phyloP scores from a whole-genome alignment of 441 rosid genomes.

The Sinapis alba region DNA sequence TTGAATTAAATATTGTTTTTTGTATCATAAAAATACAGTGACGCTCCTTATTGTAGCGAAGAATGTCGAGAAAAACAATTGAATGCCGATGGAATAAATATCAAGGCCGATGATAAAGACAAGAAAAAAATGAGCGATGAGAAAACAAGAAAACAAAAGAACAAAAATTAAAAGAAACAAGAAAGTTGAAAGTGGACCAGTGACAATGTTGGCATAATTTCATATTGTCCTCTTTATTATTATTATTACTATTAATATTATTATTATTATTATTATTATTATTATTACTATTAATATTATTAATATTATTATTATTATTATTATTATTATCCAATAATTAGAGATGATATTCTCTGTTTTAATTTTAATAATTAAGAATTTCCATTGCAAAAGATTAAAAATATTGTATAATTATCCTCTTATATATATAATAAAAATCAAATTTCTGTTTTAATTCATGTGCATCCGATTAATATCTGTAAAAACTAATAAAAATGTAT shows the following conservation, averaged over 20 bases:
- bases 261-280: no score
- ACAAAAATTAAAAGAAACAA: no score
- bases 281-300: no score
- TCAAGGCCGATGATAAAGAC: not conserved
- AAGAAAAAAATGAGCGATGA: not conserved
- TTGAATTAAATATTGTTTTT: not conserved
- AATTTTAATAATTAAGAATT: no score
- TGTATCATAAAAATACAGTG: conserved; percentile 10
- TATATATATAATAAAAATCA: no score
- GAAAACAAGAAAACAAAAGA: not conserved
- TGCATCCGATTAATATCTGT: no score
- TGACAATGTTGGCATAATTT: not conserved
- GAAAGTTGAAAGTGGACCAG: not conserved
- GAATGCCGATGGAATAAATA: not conserved
- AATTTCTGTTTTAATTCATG: no score
- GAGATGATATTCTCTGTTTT: not conserved
- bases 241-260: not conserved
- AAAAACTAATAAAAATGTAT: no score
- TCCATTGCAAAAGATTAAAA: not conserved
- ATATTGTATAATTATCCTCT: not conserved
- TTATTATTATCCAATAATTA: not conserved
- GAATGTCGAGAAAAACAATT: conserved; percentile 29
- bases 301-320: no score
- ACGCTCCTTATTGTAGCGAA: conserved; percentile 21
- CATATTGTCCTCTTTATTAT: not conserved